Conservation (phyloP, 208 protist species). For the Crithidia bombi region DNA sequence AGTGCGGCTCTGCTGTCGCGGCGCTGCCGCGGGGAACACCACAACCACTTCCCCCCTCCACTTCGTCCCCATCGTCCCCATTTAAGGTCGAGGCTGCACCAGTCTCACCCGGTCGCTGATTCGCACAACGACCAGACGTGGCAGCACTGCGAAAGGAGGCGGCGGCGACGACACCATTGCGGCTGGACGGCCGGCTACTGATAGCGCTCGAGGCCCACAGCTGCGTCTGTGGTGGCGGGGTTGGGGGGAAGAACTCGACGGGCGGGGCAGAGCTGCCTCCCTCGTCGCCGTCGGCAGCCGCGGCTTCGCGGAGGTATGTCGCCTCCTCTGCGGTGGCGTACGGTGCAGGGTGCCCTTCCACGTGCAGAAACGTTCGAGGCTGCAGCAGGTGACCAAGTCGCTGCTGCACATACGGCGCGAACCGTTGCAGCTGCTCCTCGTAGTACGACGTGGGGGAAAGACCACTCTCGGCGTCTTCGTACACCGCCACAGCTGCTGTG, state of each 20-base stretch:
- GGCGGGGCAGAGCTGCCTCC: slow-evolving; percentile 20
- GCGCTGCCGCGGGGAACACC: not conserved
- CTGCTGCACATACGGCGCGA: slow-evolving; percentile 52
- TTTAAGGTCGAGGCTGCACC: not conserved
- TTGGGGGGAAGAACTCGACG: slow-evolving; percentile 50
- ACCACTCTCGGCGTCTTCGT: slow-evolving; percentile 19
- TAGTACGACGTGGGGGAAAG: slow-evolving; percentile 49
- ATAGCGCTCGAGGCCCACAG: slow-evolving; percentile 22
- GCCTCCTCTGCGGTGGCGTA: slow-evolving; percentile 39
- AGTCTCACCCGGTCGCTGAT: not conserved
- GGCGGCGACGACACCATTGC: not conserved
- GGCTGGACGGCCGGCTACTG: not conserved
- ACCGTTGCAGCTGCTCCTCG: slow-evolving; percentile 43
- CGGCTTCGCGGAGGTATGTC: not conserved
- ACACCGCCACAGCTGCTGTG: not conserved
- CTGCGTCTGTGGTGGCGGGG: slow-evolving; percentile 32
- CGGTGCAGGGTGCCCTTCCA: slow-evolving; percentile 58
- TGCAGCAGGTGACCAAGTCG: slow-evolving; percentile 71
- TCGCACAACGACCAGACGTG: not conserved
- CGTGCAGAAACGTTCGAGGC: slow-evolving; percentile 66
- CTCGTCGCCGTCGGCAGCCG: not conserved
- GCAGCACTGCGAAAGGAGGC: not conserved
- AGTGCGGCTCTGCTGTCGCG: not conserved
- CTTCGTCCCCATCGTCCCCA: not conserved
- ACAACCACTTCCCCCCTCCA: not conserved